A percentile compares a stretch with the other conserved stretches of the same genome.
Conservation (phyloP, 2,329 filamentous ascomycete species). For the Lachnellula subtilissima region DNA sequence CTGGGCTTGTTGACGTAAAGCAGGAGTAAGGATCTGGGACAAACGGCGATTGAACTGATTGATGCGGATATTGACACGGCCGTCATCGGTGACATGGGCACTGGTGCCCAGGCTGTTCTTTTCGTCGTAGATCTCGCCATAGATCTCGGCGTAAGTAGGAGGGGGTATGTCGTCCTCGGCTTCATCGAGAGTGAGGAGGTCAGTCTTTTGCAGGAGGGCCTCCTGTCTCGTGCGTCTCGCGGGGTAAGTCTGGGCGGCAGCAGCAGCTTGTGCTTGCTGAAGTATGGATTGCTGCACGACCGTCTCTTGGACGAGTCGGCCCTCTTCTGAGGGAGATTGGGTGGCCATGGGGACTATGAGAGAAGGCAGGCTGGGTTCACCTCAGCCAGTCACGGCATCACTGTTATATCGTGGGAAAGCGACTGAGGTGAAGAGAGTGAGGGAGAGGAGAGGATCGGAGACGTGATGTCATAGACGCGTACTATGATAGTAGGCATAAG, state of each 20-base stretch:
- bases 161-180: constrained; percentile 29
- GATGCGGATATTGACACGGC: constrained; percentile 72
- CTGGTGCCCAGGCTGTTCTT: constrained; percentile 29
- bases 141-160: constrained; percentile 37
- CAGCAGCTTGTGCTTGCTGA: constrained; percentile 30
- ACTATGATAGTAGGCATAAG: too few relatives aligned
- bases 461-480: background rate
- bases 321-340: constrained; percentile 47
- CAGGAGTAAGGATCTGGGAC: constrained; percentile 60
- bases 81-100: constrained; percentile 49
- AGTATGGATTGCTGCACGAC: constrained; percentile 27
- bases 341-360: constrained; percentile 50
- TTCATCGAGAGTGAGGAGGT: constrained; percentile 17
- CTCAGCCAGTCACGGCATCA: constrained; percentile 9
- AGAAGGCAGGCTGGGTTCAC: constrained; percentile 15
- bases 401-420: constrained; percentile 6
- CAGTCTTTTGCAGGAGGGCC: constrained; percentile 20
- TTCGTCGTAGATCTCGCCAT: constrained; percentile 35
- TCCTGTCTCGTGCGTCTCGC: constrained; percentile 17
- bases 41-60: constrained; percentile 61
- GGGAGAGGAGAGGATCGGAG: background rate
- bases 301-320: constrained; percentile 12
- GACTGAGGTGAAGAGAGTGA: constrained; percentile 12
- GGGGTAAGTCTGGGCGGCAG: constrained; percentile 24
- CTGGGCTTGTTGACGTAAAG: constrained; percentile 46